Evolutionary conservation across 2,329 filamentous ascomycete genomes (phyloP).

Genomic region (Colletotrichum agaves): DNA sequence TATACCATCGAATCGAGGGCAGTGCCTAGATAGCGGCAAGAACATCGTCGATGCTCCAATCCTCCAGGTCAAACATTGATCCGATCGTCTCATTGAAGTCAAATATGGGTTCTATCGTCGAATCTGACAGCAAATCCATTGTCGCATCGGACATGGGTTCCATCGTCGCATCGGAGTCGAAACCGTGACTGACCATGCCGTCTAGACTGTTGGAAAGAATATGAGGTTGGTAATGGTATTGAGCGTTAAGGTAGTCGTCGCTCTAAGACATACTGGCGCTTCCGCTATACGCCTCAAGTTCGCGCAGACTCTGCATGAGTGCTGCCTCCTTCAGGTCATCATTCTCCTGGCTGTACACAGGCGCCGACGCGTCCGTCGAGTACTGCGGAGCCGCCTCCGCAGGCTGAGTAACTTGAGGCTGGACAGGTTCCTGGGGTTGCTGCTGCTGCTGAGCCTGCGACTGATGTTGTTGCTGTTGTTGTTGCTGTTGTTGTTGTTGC

Average conservation of each 20-base stretch:
- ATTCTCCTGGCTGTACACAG: slow-evolving; percentile 32
- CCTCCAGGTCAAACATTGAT: not conserved
- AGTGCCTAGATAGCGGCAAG: too few relatives aligned
- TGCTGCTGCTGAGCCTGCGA: slow-evolving; percentile 31
- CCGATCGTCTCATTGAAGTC: too few relatives aligned
- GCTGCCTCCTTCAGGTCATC: slow-evolving; percentile 36
- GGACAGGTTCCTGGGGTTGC: slow-evolving; percentile 38
- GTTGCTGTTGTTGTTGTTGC: slow-evolving; percentile 34
- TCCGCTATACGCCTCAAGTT: slow-evolving; percentile 37
- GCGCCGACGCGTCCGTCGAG: slow-evolving; percentile 15
- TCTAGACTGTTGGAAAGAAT: not conserved
- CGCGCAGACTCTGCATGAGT: slow-evolving; percentile 37
- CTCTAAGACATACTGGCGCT: slow-evolving; percentile 29
- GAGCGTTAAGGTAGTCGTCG: slow-evolving; percentile 17
- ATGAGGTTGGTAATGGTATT: slow-evolving; percentile 22
- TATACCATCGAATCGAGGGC: too few relatives aligned
- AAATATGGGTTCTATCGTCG: not conserved
- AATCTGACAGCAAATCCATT: not conserved
- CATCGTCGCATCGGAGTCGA: not conserved
- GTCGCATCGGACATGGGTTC: not conserved
- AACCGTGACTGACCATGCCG: too few relatives aligned
- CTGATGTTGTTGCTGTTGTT: slow-evolving; percentile 38
- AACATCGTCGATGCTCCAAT: too few relatives aligned
- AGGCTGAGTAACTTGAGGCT: slow-evolving; percentile 31
- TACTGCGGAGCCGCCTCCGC: slow-evolving; percentile 21